Evolutionary conservation across 352 stramenopile species (phyloP), one percentile per base, ranked within the genome.

Genomic region (Phytophthora boehmeriae): DNA sequence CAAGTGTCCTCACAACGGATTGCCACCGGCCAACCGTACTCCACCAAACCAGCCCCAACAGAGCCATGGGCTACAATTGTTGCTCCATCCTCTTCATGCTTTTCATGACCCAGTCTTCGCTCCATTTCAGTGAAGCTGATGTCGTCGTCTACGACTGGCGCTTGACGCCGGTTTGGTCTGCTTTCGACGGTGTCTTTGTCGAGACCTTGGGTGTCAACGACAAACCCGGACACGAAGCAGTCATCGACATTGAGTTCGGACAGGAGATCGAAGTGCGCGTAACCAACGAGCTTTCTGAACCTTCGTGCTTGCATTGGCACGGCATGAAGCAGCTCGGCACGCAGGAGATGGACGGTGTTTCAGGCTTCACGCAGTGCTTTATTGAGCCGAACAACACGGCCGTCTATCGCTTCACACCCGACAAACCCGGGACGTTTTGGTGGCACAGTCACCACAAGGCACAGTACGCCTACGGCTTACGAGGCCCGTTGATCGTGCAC

Each of bases 341-440:
- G 0, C 55, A 70, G 16, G 66, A 73, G 42, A 75, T 73, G 66
- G 70, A 78, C 36, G 62, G 70, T 4, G 53, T 62, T 9, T 78
- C 62, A 1, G 60, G 63, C 8, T 63, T 76, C 44, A 74, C 71
- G 22, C 66, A 76, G 51, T 78, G 71, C 38, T 38, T 32, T 13
- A 78, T 78, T n/a, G 44, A 51, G 10, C 57, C 66, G n/a, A 59
- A 66, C 19, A 38, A 23, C 8, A 61, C 55, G 14, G 53, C 64
- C 1, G 52, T 52, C 8, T 79, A 79, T 53, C 54, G 46, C 25
- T 75, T 71, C 50, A 76, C 44, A n/a, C 67, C 63, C 11, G 58
- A 73, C 49, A 68, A 72, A 35, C 27, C 57, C 5, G 71, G 71
- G 19, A 76, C 63, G 10, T 78, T 72, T 38, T 76, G 66, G 71